Base-by-base conservation (phyloP, 352 stramenopile genomes). In the Phytophthora pini region DNA sequence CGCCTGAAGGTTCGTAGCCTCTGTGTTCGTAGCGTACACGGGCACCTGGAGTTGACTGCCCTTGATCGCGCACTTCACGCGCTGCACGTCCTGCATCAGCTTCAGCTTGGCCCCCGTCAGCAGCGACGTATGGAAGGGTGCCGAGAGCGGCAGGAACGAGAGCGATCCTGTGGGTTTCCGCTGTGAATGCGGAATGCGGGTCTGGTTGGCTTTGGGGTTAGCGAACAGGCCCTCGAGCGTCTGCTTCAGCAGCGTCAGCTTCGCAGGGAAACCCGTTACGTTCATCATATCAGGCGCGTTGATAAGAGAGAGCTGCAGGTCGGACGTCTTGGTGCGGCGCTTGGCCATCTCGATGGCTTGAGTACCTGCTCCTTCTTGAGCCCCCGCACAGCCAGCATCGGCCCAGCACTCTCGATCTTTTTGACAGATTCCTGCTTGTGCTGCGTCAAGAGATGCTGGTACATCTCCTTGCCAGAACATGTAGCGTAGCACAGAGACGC, bases 381-480 rank as follows among this genome's bases (percentile, higher is more conserved):
- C 2, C 88, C 88, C 7, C 62, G 58, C 27, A 95, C 82, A 1
- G 76, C 65, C 11, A 97, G 77, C 89, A 97, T 97, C 10, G 87
- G 84, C 5, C 84, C 70, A 10, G 82, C 70, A 17, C 71, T 70
- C 22, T 67, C 56, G 20, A 67, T 47, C 41, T 62, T 59, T 46
- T 76, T 77, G 34, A 55, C 36, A 44, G 17, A 20, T 20, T 77
- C 65, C 36, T 76, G 72, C 38, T 62, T 78, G 65, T 65, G 68
- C 36, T 72, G 56, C 45, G 48, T 40, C 26, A 70, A 17, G 6
- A 82, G n/a, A 26, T 80, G 41, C 39, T 71, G 36, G 32, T 74
- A 74, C 55, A 81, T 74, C 46, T 90, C 83, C 44, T 95, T 95
- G 83, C 70, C 80, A 94, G 59, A 95, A 94, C 79, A 94, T 83